A percentile compares a stretch with the other conserved stretches of the same genome.
phyloP scores from a whole-genome alignment of 2,329 filamentous ascomycete species.

The Colletotrichum sp. region DNA sequence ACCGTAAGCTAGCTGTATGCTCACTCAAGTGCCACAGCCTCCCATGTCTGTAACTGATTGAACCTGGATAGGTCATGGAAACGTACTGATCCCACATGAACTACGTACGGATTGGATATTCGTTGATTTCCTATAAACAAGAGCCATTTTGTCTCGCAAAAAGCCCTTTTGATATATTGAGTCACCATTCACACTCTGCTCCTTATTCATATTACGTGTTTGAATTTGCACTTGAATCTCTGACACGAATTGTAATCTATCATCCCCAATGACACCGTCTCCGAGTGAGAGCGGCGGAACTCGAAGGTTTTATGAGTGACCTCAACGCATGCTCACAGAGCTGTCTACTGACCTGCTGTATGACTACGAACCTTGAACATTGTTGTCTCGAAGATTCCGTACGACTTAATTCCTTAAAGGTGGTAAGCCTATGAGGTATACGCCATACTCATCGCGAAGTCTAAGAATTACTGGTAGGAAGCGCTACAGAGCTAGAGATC shows the following conservation, averaged over 20 bases:
- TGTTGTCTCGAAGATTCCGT: neutral
- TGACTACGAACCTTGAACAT: fast-evolving
- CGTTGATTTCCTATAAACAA: neutral
- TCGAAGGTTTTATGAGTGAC: neutral
- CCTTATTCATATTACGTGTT: neutral
- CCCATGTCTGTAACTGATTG: fast-evolving
- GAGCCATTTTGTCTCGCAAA: neutral
- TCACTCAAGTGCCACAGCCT: neutral
- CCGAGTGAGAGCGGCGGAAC: neutral
- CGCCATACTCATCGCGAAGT: no score
- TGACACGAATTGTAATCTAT: neutral
- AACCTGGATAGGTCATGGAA: neutral
- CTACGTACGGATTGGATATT: neutral
- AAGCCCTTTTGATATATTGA: fast-evolving
- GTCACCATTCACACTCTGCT: neutral
- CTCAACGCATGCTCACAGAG: neutral
- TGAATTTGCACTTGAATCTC: neutral
- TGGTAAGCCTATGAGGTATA: no score
- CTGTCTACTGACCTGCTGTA: neutral
- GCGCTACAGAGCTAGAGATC: no score
- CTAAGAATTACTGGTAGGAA: no score
- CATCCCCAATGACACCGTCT: neutral
- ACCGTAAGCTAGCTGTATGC: neutral
- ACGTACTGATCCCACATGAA: neutral
- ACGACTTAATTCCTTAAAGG: neutral